A percentile compares a stretch with the other conserved stretches of the same genome.
Evolutionary conservation across 768 basidiomycete genomes (phyloP).

Genomic region (Mycena maculata): DNA sequence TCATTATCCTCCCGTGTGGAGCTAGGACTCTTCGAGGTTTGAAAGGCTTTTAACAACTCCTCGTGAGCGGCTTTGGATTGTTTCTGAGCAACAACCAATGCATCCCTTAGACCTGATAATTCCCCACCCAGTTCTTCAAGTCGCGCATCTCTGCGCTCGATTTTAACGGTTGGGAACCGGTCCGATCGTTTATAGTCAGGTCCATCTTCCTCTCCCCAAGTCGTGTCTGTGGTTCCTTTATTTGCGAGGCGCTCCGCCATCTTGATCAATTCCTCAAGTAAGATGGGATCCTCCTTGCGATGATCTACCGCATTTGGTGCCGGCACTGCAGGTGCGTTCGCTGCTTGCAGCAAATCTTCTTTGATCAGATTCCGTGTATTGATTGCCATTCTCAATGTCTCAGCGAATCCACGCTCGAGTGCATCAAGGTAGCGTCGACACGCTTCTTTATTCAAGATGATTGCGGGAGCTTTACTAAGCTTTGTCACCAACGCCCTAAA

Average conservation of each 20-base stretch:
- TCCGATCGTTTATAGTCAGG: conserved; percentile 12
- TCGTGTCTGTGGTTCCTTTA: background rate
- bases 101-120: conserved; percentile 9
- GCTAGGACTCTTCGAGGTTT: background rate
- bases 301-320: background rate
- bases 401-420: conserved; percentile 23
- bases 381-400: conserved; percentile 8
- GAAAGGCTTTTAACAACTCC: conserved; percentile 21
- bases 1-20: conserved; percentile 14
- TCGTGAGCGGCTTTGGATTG: conserved; percentile 12
- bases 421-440: conserved; percentile 20
- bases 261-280: conserved; percentile 18
- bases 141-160: conserved; percentile 11
- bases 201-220: background rate
- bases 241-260: conserved; percentile 23
- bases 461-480: conserved; percentile 14
- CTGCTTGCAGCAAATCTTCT: conserved; percentile 8
- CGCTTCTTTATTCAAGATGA: conserved; percentile 25
- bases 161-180: conserved; percentile 14
- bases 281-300: conserved; percentile 22
- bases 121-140: conserved; percentile 16
- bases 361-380: conserved; percentile 13
- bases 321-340: background rate
- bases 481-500: conserved; percentile 16
- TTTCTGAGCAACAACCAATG: conserved; percentile 8